These are phyloP conservation scores for Schrenkiella parvula DNA, from an alignment of 345 rosid genomes.

Conservation along the genomic window DNA sequence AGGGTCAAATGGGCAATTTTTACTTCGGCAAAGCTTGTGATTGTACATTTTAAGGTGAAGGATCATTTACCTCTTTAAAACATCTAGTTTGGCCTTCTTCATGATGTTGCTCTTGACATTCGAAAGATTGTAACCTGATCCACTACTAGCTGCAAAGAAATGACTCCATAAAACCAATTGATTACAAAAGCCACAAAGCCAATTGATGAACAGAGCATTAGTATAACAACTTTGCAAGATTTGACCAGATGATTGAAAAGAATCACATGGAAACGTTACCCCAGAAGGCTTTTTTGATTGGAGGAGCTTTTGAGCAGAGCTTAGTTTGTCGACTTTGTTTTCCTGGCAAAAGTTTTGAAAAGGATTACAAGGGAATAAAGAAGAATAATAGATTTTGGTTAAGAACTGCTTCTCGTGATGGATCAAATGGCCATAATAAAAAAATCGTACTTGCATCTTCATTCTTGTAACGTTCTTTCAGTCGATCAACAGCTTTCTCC, in stretches of 20 bases:
- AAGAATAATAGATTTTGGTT: neutral
- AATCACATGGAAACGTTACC: slow-evolving; percentile 33
- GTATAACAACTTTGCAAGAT: neutral
- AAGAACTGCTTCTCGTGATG: neutral
- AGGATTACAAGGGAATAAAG: slow-evolving; percentile 12
- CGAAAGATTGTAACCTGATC: slow-evolving; percentile 54
- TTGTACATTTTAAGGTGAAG: neutral
- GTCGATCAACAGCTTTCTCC: slow-evolving; percentile 41
- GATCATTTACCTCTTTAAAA: slow-evolving; percentile 56
- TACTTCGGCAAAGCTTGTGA: neutral
- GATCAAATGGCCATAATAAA: neutral
- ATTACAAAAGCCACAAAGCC: neutral
- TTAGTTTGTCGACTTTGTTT: slow-evolving; percentile 79
- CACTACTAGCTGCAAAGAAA: slow-evolving; percentile 44
- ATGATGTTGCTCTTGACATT: slow-evolving; percentile 71
- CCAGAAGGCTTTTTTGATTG: slow-evolving; percentile 63
- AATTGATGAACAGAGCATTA: neutral
- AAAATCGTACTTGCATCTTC: slow-evolving; percentile 64
- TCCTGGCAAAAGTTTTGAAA: slow-evolving; percentile 34
- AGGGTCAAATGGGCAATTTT: neutral
- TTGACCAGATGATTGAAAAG: neutral
- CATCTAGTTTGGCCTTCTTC: slow-evolving; percentile 85
- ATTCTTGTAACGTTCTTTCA: slow-evolving; percentile 58
- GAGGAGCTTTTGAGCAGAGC: slow-evolving; percentile 76
- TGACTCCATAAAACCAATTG: neutral